Base-by-base conservation (phyloP, 768 basidiomycete species). In the Leucocoprinus sp. region DNA sequence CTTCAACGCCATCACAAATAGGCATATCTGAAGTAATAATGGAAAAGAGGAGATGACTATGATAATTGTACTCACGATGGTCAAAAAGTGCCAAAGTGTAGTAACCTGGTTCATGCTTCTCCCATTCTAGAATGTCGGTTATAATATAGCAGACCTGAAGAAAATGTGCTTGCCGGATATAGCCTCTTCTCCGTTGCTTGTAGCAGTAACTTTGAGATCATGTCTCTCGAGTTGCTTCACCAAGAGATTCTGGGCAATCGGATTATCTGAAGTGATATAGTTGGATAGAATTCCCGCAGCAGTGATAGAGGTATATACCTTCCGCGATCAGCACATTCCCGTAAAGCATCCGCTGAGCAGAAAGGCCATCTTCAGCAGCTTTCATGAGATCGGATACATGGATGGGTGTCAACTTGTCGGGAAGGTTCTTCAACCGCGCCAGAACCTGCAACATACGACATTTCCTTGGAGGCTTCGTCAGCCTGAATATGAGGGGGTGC, bases 1-100 rank as follows among this genome's bases (percentile, higher is more conserved):
- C 84, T 53, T 84, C 82, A 4, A 86, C 82, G 5, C 84, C 84
- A 54, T 86, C 84, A 50, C 81, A 84, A 40, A 86, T 67, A 2
- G 84, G 84, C 84, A 86, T 86, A 54, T 86, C 83, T 84, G 40
- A 4, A 17, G n/a, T 26, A 7, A 33, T 29, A 50, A 37, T 31
- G 12, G 28, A 11, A 19, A 8, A 39, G 29, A 12, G 22, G 21
- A 23, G 14, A 39, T 22, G 24, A 42, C 17, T 31, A 14, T 24
- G 7, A 5, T 23, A 22, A 9, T 18, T 22, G 33, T 37, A 26
- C 77, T 57, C 53, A 84, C 82, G 84, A 57, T 87, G 83, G 53
- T 87, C 84, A 52, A 87, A 84, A 19, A 87, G 55, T 4, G 83
- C 83, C 2, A 79, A 72, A 49, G 73, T 76, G 60, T 83, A 87